Evolutionary conservation across 1,139 yeast genomes (phyloP).

Genomic region (Saccharomyces hybrid): DNA sequence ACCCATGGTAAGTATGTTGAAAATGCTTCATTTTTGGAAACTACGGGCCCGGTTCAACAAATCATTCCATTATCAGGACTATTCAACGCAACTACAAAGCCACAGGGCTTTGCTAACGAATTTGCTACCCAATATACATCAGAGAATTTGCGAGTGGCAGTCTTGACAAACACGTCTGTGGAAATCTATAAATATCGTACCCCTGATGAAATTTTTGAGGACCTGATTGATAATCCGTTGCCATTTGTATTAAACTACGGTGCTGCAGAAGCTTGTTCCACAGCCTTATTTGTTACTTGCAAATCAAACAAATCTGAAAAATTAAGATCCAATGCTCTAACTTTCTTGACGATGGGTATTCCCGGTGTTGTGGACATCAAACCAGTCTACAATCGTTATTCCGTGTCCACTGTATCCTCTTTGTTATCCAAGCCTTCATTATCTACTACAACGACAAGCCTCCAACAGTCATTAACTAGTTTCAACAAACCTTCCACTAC

Average conservation of each 20-base stretch:
- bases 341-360: conserved; percentile 35
- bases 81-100: conserved; percentile 63
- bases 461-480: conserved; percentile 7
- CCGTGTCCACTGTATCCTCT: conserved; percentile 26
- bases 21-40: conserved; percentile 69
- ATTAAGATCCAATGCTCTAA: conserved; percentile 35
- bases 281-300: conserved; percentile 77
- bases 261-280: conserved; percentile 73
- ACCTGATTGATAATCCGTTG: conserved; percentile 50
- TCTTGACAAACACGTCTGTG: conserved; percentile 73
- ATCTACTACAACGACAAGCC: conserved; percentile 21
- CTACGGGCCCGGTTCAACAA: conserved; percentile 62
- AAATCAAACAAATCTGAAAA: conserved; percentile 56
- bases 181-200: conserved; percentile 70
- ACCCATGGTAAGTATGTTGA: conserved; percentile 66
- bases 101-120: conserved; percentile 75
- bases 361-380: conserved; percentile 35
- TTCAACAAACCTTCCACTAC: conserved; percentile 7
- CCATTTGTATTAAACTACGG: conserved; percentile 53
- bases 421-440: conserved; percentile 22
- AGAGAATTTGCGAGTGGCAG: conserved; percentile 61
- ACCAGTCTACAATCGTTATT: conserved; percentile 31
- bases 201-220: conserved; percentile 69
- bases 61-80: conserved; percentile 63
- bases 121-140: conserved; percentile 77